A percentile compares a stretch with the other conserved stretches of the same genome.
phyloP scores from a whole-genome alignment of 768 basidiomycete genomes.

The Mrakia blollopis region DNA sequence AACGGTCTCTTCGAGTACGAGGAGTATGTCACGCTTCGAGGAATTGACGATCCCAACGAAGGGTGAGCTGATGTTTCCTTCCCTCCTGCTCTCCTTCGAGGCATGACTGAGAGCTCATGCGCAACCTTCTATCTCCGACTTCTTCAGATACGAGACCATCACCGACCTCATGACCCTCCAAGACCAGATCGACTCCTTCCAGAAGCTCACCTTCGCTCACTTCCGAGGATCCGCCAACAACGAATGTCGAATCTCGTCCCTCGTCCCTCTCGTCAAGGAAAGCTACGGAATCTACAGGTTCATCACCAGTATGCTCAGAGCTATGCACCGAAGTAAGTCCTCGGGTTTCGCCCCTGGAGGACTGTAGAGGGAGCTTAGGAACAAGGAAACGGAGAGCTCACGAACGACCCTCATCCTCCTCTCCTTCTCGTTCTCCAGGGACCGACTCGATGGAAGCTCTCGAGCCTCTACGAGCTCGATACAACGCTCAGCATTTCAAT shows the following conservation, averaged over 20 bases:
- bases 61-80: slow-evolving; percentile 57
- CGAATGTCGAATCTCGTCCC: slow-evolving; percentile 90
- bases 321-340: slow-evolving; percentile 82
- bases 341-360: neutral
- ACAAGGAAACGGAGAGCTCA: neutral
- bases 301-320: slow-evolving; percentile 96
- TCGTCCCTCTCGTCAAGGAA: slow-evolving; percentile 97
- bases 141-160: slow-evolving; percentile 86
- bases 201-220: slow-evolving; percentile 93
- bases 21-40: slow-evolving; percentile 94
- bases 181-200: slow-evolving; percentile 98
- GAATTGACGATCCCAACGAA: slow-evolving; percentile 98
- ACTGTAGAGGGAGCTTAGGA: neutral
- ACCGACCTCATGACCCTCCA: slow-evolving; percentile 95
- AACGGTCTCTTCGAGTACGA: slow-evolving; percentile 99
- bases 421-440: slow-evolving; percentile 50
- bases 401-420: neutral
- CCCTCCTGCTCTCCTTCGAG: slow-evolving; percentile 4
- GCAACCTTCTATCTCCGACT: too few species aligned
- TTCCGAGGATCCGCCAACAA: slow-evolving; percentile 89
- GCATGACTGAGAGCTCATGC: neutral
- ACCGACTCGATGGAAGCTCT: slow-evolving; percentile 84
- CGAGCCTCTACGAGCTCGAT: slow-evolving; percentile 81
- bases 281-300: slow-evolving; percentile 99
- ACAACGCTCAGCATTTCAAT: slow-evolving; percentile 82